phyloP scores from a whole-genome alignment of 2,329 filamentous ascomycete species.

The Chrysosphaeria jannelii region DNA sequence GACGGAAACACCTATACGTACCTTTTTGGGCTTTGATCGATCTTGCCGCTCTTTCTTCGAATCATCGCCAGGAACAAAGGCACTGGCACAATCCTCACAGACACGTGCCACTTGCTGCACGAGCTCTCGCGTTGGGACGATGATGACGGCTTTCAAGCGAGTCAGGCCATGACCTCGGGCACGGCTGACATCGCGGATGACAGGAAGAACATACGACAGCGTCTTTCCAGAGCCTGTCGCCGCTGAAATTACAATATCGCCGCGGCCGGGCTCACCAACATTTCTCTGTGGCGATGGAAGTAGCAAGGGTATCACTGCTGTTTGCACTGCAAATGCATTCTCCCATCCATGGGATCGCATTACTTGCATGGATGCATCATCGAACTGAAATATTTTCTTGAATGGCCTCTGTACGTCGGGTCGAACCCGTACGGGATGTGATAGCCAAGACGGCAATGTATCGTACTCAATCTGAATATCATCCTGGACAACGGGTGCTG shows the following conservation, averaged over 20 bases:
- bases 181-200: constrained; percentile 45
- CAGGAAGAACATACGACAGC: constrained; percentile 62
- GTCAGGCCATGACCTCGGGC: constrained; percentile 18
- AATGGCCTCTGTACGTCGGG: constrained; percentile 30
- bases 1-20: constrained; percentile 55
- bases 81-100: constrained; percentile 41
- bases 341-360: constrained; percentile 31
- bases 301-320: constrained; percentile 51
- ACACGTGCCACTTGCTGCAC: constrained; percentile 62
- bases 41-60: constrained; percentile 21
- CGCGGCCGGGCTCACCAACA: constrained; percentile 15
- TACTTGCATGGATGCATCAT: constrained; percentile 25
- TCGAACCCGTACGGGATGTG: constrained; percentile 38
- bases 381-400: constrained; percentile 10
- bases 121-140: constrained; percentile 73
- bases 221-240: constrained; percentile 93
- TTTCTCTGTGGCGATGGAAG: constrained; percentile 20
- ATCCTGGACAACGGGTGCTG: constrained; percentile 25
- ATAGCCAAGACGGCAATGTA: constrained; percentile 54
- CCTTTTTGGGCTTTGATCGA: constrained; percentile 6
- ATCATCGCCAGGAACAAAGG: constrained; percentile 21
- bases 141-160: constrained; percentile 46
- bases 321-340: constrained; percentile 56
- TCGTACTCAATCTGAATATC: constrained; percentile 37
- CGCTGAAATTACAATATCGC: constrained; percentile 71